Evolutionary conservation across 495 filamentous ascomycete genomes (phyloP).

Genomic region (Aspergillus avenaceus): DNA sequence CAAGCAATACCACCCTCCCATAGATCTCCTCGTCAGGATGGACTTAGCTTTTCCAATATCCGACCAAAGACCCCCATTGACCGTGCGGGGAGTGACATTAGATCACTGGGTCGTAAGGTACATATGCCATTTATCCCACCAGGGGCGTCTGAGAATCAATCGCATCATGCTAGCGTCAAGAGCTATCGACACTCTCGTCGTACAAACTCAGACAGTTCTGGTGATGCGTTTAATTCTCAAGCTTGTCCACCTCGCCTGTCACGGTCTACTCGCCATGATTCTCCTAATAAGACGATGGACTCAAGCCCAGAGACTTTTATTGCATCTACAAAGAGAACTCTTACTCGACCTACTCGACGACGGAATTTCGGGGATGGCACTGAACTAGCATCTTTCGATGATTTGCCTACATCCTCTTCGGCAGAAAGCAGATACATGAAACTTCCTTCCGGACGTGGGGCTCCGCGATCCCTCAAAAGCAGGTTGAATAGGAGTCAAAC

Average conservation of each 20-base stretch:
- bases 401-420: conserved; percentile 82
- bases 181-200: conserved; percentile 65
- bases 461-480: conserved; percentile 59
- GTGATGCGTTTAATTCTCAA: conserved; percentile 44
- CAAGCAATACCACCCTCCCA: conserved; percentile 34
- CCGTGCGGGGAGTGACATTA: conserved; percentile 49
- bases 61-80: conserved; percentile 75
- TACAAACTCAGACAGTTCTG: conserved; percentile 64
- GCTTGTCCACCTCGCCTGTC: conserved; percentile 48
- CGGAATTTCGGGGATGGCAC: conserved; percentile 87
- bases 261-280: conserved; percentile 41
- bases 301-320: conserved; percentile 42
- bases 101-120: conserved; percentile 52
- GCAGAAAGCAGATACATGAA: conserved; percentile 80
- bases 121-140: conserved; percentile 79
- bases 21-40: conserved; percentile 36
- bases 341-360: conserved; percentile 68
- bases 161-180: conserved; percentile 75
- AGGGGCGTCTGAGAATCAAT: conserved; percentile 66
- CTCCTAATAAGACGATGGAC: conserved; percentile 34
- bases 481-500: conserved; percentile 55
- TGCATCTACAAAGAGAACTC: conserved; percentile 54
- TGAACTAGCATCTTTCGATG: conserved; percentile 90
- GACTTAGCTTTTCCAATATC: conserved; percentile 31
- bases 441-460: conserved; percentile 67